Base-by-base conservation (phyloP, 108 stramenopile species). In the Skeletonema tropicum region DNA sequence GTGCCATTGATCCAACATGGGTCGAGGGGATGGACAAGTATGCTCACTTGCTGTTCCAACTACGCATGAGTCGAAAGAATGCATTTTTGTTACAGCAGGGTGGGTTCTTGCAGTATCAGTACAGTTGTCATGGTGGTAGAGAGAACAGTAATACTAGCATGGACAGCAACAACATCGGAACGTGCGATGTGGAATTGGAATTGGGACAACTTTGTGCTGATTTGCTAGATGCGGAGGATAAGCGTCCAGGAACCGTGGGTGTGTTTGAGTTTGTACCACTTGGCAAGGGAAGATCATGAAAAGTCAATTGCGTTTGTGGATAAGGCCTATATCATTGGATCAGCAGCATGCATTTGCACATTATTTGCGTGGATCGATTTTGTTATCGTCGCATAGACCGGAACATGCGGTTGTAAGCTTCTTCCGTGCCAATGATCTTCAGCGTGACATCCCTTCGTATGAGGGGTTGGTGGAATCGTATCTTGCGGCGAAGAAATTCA, bases 401-500 rank as follows among this genome's bases (percentile, higher is more conserved):
- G 90, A 93, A 31, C 88, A 92, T 71, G 92, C 94, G 13, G 77
- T 83, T 9, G 91, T 89, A 2, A 84, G 89, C 46, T 95, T 92
- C 68, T 89, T 89, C 41, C 85, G 87, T 25, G 89, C 92, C 25
- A 95, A 93, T 57, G 90, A 89, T 80, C 58, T 90, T n/a, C 49
- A 69, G 11, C 77, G 74, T 12, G 92, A 93, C 63, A 75, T 93
- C 19, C 77, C 88, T 3, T 87, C 80, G 15, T 93, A 88, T 65
- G 91, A 91, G 67, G 94, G 94, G 4, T 83, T 95, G 29, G 94
- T 93, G 1, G 92, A 90, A 70, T 83, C 85, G 2, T 95, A 91
- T 63, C 74, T 95, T 33, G 86, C 88, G 10, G 77, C 86, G 3
- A 84, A 84, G 9, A 86, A 88, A 66, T 88, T 86, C 77, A 90